phyloP scores from a whole-genome alignment of 2,329 filamentous ascomycete genomes.

The Berkeleyomyces basicola region DNA sequence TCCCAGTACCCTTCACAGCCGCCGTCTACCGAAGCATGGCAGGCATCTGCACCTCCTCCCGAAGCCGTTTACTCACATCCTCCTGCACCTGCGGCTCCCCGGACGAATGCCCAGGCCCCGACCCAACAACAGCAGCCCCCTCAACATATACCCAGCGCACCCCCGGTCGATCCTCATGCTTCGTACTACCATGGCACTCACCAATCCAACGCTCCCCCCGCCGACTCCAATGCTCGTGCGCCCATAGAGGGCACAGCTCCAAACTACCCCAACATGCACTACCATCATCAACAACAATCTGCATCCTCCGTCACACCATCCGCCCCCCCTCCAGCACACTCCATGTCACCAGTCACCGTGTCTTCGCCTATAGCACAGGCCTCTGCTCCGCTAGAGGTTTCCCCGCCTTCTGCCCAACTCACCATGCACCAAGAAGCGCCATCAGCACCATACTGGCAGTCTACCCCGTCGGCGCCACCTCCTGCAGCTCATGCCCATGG shows the following conservation, averaged over 20 bases:
- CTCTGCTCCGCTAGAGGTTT: constrained; percentile 6
- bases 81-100: constrained; percentile 19
- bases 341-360: constrained; percentile 8
- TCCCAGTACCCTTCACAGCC: constrained; percentile 1
- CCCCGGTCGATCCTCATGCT: constrained; percentile 33
- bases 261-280: constrained; percentile 31
- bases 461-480: background rate
- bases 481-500: constrained; percentile 5
- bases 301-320: background rate
- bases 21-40: background rate
- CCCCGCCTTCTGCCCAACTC: background rate
- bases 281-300: constrained; percentile 17
- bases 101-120: constrained; percentile 16
- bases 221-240: constrained; percentile 17
- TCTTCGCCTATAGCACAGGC: constrained; percentile 3
- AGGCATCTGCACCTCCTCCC: constrained; percentile 11
- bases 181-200: constrained; percentile 35
- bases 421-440: constrained; percentile 15
- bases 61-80: constrained; percentile 22
- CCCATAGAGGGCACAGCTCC: constrained; percentile 29
- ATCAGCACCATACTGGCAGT: constrained; percentile 7
- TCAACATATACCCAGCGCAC: constrained; percentile 15
- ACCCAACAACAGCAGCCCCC: background rate
- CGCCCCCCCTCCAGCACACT: background rate
- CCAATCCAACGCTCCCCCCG: constrained; percentile 16